Evolutionary conservation across 306 rosid genomes (phyloP).

Genomic region (Trifolium fragiferum): DNA sequence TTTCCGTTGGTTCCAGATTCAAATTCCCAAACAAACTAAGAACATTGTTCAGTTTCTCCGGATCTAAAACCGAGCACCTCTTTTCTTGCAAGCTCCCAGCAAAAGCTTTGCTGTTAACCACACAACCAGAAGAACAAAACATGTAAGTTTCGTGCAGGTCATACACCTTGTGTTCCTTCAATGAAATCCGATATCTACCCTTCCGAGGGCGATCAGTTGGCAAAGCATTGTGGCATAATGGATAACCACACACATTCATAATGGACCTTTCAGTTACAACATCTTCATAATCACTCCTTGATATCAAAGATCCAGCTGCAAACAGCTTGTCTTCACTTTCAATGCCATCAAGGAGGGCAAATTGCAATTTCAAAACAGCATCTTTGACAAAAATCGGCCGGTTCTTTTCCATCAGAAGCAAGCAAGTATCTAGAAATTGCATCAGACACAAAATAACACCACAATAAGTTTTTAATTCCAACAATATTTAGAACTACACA

Average conservation of each 20-base stretch:
- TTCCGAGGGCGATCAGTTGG: slow-evolving; percentile 62
- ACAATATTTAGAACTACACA: slow-evolving; percentile 1
- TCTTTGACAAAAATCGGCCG: slow-evolving; percentile 54
- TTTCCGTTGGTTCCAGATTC: slow-evolving; percentile 50
- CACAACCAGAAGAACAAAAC: slow-evolving; percentile 79
- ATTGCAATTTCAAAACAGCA: slow-evolving; percentile 68
- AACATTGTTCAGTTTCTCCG: slow-evolving; percentile 55
- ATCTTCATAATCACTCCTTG: slow-evolving; percentile 83
- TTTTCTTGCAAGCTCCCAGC: slow-evolving; percentile 64
- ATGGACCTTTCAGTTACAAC: slow-evolving; percentile 85
- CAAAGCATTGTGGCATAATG: slow-evolving; percentile 53
- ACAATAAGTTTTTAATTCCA: slow-evolving; percentile 25
- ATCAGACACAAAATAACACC: slow-evolving; percentile 14
- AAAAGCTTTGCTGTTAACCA: slow-evolving; percentile 71
- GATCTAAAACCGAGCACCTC: slow-evolving; percentile 62
- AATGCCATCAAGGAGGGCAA: slow-evolving; percentile 73
- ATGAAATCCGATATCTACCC: slow-evolving; percentile 77
- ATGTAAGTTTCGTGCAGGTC: slow-evolving; percentile 76
- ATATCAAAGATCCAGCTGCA: slow-evolving; percentile 78
- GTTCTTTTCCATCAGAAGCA: slow-evolving; percentile 56
- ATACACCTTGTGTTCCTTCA: slow-evolving; percentile 83
- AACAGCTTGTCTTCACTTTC: slow-evolving; percentile 67
- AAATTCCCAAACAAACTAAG: slow-evolving; percentile 56
- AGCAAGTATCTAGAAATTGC: slow-evolving; percentile 39
- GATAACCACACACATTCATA: slow-evolving; percentile 68